Evolutionary conservation across 768 basidiomycete genomes (phyloP).

Genomic region (Pleurotus tuber-regium): DNA sequence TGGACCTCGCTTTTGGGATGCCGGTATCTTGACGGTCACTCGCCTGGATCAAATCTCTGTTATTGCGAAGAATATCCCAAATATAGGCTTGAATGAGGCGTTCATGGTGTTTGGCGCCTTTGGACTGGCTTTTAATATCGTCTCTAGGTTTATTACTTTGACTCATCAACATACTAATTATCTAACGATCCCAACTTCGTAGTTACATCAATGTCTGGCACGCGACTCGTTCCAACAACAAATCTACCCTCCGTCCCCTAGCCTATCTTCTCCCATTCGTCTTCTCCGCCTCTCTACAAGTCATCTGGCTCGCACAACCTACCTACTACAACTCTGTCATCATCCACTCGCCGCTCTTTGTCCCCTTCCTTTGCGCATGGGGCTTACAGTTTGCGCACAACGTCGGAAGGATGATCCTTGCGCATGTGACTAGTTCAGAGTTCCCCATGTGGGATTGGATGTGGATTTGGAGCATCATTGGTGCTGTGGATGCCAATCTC

Average conservation of each 20-base stretch:
- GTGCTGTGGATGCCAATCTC: slow-evolving; percentile 81
- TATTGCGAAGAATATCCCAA: slow-evolving; percentile 50
- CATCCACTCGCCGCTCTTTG: slow-evolving; percentile 71
- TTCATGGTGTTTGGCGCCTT: slow-evolving; percentile 83
- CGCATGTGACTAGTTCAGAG: slow-evolving; percentile 79
- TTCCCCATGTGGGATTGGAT: slow-evolving; percentile 90
- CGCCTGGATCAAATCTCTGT: slow-evolving; percentile 49
- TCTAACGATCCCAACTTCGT: slow-evolving; percentile 3
- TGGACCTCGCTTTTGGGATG: slow-evolving; percentile 82
- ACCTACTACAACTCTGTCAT: slow-evolving; percentile 59
- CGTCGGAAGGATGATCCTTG: slow-evolving; percentile 89
- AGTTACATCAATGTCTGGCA: slow-evolving; percentile 82
- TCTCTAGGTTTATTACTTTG: slow-evolving; percentile 48
- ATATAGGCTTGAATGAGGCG: slow-evolving; percentile 75
- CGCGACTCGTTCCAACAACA: slow-evolving; percentile 42
- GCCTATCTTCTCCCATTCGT: slow-evolving; percentile 79
- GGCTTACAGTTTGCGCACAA: slow-evolving; percentile 89
- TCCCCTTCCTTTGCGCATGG: slow-evolving; percentile 92
- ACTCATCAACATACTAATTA: background rate
- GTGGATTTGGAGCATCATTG: slow-evolving; percentile 79
- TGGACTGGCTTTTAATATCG: slow-evolving; percentile 77
- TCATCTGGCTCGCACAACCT: slow-evolving; percentile 80
- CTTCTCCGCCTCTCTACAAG: slow-evolving; percentile 63
- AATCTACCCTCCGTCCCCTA: slow-evolving; percentile 54
- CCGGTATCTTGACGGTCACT: slow-evolving; percentile 57